Base-by-base conservation (phyloP, 257 asterid species). In the Craterostigma plantagineum region DNA sequence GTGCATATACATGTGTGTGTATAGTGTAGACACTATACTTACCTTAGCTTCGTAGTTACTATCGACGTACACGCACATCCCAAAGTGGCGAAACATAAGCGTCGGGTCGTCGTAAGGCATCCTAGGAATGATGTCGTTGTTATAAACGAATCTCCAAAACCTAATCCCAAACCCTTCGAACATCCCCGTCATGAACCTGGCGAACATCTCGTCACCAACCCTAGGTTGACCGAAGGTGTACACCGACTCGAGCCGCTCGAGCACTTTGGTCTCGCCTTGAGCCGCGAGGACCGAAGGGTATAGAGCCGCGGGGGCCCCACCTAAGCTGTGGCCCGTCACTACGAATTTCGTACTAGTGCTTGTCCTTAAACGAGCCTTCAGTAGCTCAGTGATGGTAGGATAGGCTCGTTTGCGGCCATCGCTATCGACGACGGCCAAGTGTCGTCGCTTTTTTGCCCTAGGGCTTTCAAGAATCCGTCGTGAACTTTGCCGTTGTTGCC, bases 161-260 rank as follows among this genome's bases (percentile, higher is more conserved):
- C 63, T 82, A 7, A 71, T 56, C 30, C 35, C 60, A 10, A 84
- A 79, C 47, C 53, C 59, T 27, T 67, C 77, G 42, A 87, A 43
- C 46, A 59, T 81, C 40, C 64, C 62, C 57, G 72, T 79, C 91
- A 87, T 66, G 58, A 53, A 75, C 49, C 49, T 66, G 7, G 86
- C 82, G 17, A 76, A 18, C 64, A 74, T 63, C 33, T 77, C 53
- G 41, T 79, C 60, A 33, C 98, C 98, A 33, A 82, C 50, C 57
- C 98, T 63, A 0, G 98, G 98, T 64, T 87, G 98, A 11, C 98
- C 95, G 33, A 46, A 82, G 0, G 98, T 87, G 64, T 82, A 76
- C 38, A 87, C 63, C 0, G 77, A 79, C 43, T 66, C 51, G 51
- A 87, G 45, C 23, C 79, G 64, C 43, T 67, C 49, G 83, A 79